phyloP scores from a whole-genome alignment of 2,329 filamentous ascomycete species.

The Leptodontidium sp. region DNA sequence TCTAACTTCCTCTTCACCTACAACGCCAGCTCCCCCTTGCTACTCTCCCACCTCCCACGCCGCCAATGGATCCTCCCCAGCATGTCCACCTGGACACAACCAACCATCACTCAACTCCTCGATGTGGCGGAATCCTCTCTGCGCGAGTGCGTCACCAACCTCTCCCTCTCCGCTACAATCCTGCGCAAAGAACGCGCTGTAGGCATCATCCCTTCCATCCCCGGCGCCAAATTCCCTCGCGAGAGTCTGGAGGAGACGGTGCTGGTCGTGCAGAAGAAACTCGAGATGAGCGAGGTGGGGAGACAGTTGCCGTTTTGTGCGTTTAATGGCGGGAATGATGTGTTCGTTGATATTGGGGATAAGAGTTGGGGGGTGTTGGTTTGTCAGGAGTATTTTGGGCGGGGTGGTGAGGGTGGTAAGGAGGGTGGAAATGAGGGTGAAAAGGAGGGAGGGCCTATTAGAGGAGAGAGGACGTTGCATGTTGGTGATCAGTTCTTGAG shows the following conservation, averaged over 20 bases:
- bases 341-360: constrained; percentile 98
- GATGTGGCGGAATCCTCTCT: constrained; percentile 89
- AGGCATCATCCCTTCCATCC: constrained; percentile 73
- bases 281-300: constrained; percentile 81
- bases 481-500: constrained; percentile 97
- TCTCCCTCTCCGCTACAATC: constrained; percentile 81
- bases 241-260: constrained; percentile 97
- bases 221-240: constrained; percentile 74
- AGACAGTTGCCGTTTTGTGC: constrained; percentile 85
- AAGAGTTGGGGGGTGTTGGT: constrained; percentile 95
- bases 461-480: constrained; percentile 83
- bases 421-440: constrained; percentile 59
- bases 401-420: constrained; percentile 50
- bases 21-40: constrained; percentile 67
- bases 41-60: constrained; percentile 72
- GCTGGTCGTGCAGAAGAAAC: constrained; percentile 88
- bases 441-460: constrained; percentile 55
- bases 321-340: constrained; percentile 97
- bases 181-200: constrained; percentile 90
- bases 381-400: constrained; percentile 88
- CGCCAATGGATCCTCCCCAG: constrained; percentile 78
- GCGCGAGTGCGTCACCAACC: constrained; percentile 78
- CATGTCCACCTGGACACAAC: constrained; percentile 79
- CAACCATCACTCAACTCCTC: constrained; percentile 80
- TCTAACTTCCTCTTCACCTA: constrained; percentile 95